Conservation (phyloP, 495 filamentous ascomycete genomes). For the Podospora fimiseda region DNA sequence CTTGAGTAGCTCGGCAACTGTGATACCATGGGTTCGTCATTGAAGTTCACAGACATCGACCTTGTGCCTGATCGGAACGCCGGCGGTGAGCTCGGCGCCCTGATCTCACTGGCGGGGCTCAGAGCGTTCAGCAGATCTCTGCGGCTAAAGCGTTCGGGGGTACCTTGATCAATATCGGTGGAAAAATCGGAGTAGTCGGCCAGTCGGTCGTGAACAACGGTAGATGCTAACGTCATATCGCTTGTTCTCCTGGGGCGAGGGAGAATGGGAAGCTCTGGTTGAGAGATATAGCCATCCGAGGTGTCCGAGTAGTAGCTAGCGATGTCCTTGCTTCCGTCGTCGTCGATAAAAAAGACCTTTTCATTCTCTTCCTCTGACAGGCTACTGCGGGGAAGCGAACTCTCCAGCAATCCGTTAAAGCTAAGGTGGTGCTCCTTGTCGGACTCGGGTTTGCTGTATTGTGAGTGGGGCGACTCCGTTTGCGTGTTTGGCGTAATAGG, state of each 20-base stretch:
- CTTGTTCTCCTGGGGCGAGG: constrained; percentile 26
- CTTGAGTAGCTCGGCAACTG: constrained; percentile 27
- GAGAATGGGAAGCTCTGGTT: constrained; percentile 16
- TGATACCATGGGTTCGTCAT: constrained; percentile 34
- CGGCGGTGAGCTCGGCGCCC: constrained; percentile 39
- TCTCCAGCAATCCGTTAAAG: neutral
- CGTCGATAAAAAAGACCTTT: too few relatives aligned
- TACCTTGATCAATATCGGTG: constrained; percentile 24
- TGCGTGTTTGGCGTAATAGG: neutral
- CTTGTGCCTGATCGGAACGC: constrained; percentile 30
- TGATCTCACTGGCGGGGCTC: constrained; percentile 29
- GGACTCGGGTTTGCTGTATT: neutral
- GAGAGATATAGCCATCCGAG: constrained; percentile 10
- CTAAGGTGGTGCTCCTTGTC: neutral
- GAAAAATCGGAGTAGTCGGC: constrained; percentile 24
- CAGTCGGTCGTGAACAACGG: constrained; percentile 29
- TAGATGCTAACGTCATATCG: constrained; percentile 35
- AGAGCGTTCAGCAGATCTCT: constrained; percentile 17
- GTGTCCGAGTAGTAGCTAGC: constrained; percentile 15
- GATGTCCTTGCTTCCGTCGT: neutral
- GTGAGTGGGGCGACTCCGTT: neutral
- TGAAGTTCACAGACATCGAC: constrained; percentile 39
- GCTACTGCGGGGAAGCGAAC: neutral
- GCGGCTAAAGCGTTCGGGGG: constrained; percentile 32
- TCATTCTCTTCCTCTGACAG: neutral